Evolutionary conservation across 257 asterid species (phyloP).

Genomic region (Capsicum rhomboideum): DNA sequence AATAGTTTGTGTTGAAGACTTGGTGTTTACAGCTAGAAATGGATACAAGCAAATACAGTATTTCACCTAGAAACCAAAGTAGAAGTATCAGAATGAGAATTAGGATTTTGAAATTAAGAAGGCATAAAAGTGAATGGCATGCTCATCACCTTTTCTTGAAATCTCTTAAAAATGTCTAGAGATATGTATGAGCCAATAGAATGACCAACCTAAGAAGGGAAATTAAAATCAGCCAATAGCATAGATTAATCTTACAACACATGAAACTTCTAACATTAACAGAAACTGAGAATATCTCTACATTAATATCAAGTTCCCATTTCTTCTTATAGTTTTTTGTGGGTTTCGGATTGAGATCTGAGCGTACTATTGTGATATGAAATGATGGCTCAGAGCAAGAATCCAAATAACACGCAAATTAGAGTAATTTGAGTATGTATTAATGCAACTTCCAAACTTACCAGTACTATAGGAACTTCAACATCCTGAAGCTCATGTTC

Average conservation of each 20-base stretch:
- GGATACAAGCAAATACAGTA: slow-evolving; percentile 73
- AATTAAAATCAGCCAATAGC: slow-evolving; percentile 8
- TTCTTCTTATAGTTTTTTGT: background rate
- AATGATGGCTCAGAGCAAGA: background rate
- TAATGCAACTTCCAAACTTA: slow-evolving; percentile 18
- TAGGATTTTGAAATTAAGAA: background rate
- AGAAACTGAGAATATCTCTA: background rate
- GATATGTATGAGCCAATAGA: slow-evolving; percentile 82
- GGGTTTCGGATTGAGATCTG: background rate
- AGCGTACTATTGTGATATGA: background rate
- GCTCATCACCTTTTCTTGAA: slow-evolving; percentile 52
- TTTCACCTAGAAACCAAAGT: slow-evolving; percentile 37
- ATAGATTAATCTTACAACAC: background rate
- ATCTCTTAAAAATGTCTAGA: slow-evolving; percentile 59
- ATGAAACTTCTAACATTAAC: background rate
- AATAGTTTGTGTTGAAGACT: slow-evolving; percentile 50
- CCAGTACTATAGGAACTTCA: slow-evolving; percentile 65
- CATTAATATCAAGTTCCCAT: background rate
- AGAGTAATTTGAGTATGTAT: background rate
- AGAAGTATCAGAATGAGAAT: slow-evolving; percentile 4
- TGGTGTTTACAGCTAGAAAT: slow-evolving; percentile 61
- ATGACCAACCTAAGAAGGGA: slow-evolving; percentile 71
- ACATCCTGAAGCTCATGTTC: slow-evolving; percentile 57
- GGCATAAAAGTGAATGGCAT: background rate
- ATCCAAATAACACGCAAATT: background rate